phyloP scores from a whole-genome alignment of 176 grass and related monocot species.

The Carex parvula region DNA sequence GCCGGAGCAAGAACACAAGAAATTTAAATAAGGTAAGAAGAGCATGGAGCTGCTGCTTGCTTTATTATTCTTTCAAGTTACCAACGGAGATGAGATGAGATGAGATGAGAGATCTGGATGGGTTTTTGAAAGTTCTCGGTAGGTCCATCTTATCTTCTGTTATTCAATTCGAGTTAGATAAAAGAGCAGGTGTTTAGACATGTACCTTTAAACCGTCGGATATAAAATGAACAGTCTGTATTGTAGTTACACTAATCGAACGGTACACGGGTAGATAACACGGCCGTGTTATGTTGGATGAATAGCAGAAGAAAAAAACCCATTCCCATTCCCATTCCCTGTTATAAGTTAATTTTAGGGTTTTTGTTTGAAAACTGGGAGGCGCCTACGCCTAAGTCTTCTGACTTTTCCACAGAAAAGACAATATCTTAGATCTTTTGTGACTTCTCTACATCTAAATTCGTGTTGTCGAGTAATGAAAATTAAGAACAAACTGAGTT shows the following conservation, averaged over 20 bases:
- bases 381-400: neutral
- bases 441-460: neutral
- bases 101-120: neutral
- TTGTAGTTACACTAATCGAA: neutral
- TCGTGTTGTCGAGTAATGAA: neutral
- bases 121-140: neutral
- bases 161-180: neutral
- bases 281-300: neutral
- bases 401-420: neutral
- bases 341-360: neutral
- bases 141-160: neutral
- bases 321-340: neutral
- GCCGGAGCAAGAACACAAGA: neutral
- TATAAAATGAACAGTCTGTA: neutral
- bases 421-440: neutral
- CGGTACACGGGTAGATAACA: neutral
- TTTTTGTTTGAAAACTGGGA: slow-evolving; percentile 11
- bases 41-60: neutral
- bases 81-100: neutral
- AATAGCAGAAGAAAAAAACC: neutral
- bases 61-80: neutral
- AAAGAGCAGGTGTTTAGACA: neutral
- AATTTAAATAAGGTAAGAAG: neutral
- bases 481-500: neutral
- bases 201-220: neutral